Evolutionary conservation across 495 filamentous ascomycete species (phyloP).

Genomic region (Penicillium steckii): DNA sequence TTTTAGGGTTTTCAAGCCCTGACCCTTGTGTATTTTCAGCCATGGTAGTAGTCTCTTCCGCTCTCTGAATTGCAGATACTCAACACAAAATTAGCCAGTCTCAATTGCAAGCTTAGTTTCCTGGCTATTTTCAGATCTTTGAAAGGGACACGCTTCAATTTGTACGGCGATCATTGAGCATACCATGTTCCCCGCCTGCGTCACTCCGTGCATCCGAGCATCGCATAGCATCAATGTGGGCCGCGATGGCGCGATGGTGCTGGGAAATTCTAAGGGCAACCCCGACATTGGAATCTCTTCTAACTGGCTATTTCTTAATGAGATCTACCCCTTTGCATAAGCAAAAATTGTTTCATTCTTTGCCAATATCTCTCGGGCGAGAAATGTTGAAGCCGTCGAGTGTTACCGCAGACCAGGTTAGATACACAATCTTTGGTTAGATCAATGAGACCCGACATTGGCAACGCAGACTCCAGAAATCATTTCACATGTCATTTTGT

Average conservation of each 20-base stretch:
- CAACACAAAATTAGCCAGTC: no score
- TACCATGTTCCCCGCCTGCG: constrained; percentile 16
- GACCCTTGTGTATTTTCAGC: not conserved
- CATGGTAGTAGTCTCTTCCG: constrained; percentile 9
- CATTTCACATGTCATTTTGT: no score
- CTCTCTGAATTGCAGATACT: not conserved
- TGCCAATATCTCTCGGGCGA: constrained; percentile 19
- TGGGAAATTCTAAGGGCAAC: constrained; percentile 6
- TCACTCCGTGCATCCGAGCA: constrained; percentile 1
- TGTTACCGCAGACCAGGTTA: not conserved
- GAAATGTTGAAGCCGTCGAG: constrained; percentile 8
- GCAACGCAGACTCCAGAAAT: not conserved
- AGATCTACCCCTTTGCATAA: not conserved
- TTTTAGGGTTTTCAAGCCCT: constrained; percentile 24
- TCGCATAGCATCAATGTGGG: constrained; percentile 42
- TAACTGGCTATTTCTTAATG: constrained; percentile 6
- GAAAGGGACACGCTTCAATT: not conserved
- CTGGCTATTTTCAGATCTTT: not conserved
- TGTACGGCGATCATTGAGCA: constrained; percentile 13
- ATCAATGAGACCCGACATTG: not conserved
- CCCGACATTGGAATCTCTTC: not conserved
- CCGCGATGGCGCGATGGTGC: constrained; percentile 37
- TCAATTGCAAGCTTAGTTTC: no score
- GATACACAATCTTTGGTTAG: not conserved
- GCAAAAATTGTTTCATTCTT: not conserved